A percentile compares a stretch with the other conserved stretches of the same genome.
Conservation (phyloP, 352 stramenopile genomes). For the Bremia lactucae region DNA sequence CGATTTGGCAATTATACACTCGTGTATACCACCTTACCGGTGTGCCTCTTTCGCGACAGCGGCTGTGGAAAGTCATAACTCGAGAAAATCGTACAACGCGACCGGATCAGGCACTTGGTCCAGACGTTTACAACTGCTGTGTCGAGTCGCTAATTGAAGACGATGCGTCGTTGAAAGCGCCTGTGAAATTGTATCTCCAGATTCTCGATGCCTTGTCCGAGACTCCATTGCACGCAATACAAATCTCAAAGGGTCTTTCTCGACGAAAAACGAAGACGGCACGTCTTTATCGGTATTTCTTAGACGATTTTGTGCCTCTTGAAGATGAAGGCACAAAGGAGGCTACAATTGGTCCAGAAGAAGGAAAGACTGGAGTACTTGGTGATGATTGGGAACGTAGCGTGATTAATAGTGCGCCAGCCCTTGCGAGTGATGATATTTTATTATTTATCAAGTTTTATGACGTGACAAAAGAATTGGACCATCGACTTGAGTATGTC, state of each 20-base stretch:
- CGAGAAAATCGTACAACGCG: slow-evolving; percentile 76
- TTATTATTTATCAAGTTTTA: slow-evolving; percentile 83
- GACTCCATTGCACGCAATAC: too few species aligned
- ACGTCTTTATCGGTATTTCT: slow-evolving; percentile 44
- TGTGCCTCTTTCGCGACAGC: slow-evolving; percentile 48
- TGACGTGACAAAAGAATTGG: slow-evolving; percentile 43
- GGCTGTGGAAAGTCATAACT: slow-evolving; percentile 80
- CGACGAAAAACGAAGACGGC: neutral
- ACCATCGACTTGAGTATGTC: slow-evolving; percentile 64
- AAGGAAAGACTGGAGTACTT: slow-evolving; percentile 7
- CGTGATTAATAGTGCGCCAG: slow-evolving; percentile 3
- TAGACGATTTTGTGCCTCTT: slow-evolving; percentile 43
- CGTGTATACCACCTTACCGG: slow-evolving; percentile 52
- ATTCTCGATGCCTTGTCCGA: slow-evolving; percentile 23
- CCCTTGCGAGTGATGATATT: slow-evolving; percentile 36
- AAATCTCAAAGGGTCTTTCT: too few species aligned
- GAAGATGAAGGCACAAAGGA: slow-evolving; percentile 14
- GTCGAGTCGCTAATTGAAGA: slow-evolving; percentile 66
- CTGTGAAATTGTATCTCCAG: slow-evolving; percentile 67
- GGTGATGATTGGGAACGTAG: slow-evolving; percentile 3
- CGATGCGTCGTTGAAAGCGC: slow-evolving; percentile 49
- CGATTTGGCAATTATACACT: slow-evolving; percentile 55
- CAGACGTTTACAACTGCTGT: slow-evolving; percentile 28
- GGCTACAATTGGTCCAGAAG: slow-evolving; percentile 9
- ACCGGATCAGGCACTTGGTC: slow-evolving; percentile 46